These are phyloP conservation scores for Saururus chinensis DNA, from an alignment of 164 flowering plant species.

Conservation along the genomic window DNA sequence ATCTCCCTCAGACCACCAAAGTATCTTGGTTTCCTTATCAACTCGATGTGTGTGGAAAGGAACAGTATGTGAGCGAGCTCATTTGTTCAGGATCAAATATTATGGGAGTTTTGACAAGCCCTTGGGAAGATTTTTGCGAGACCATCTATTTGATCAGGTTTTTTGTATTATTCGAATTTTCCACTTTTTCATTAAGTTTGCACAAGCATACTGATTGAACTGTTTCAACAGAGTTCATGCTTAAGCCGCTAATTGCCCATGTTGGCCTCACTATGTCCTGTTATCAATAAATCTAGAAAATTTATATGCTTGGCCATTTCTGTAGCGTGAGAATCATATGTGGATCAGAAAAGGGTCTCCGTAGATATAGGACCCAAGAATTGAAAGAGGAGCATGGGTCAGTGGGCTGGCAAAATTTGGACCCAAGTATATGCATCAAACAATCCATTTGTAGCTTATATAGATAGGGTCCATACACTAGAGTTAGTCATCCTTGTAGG, in stretches of 20 bases:
- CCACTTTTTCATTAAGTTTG: background rate
- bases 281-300: slow-evolving; percentile 1
- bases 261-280: background rate
- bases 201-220: background rate
- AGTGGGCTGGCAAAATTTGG: too few species aligned
- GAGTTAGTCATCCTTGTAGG: too few species aligned
- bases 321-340: too few species aligned
- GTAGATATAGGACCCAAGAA: too few species aligned
- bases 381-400: too few species aligned
- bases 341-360: too few species aligned
- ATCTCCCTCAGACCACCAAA: slow-evolving; percentile 85
- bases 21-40: slow-evolving; percentile 88
- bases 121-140: slow-evolving; percentile 78
- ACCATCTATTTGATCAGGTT: slow-evolving; percentile 91
- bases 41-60: slow-evolving; percentile 96
- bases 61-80: slow-evolving; percentile 88
- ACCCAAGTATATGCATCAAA: too few species aligned
- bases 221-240: too few species aligned
- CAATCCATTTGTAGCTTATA: too few species aligned
- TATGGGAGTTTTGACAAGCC: slow-evolving; percentile 95
- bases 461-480: too few species aligned
- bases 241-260: too few species aligned
- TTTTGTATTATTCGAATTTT: background rate
- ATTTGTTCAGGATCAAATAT: slow-evolving; percentile 89
- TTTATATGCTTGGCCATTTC: slow-evolving; percentile 7